These are phyloP conservation scores for Ensete ventricosum DNA, from an alignment of 176 grass and related monocot genomes.

Conservation along the genomic window DNA sequence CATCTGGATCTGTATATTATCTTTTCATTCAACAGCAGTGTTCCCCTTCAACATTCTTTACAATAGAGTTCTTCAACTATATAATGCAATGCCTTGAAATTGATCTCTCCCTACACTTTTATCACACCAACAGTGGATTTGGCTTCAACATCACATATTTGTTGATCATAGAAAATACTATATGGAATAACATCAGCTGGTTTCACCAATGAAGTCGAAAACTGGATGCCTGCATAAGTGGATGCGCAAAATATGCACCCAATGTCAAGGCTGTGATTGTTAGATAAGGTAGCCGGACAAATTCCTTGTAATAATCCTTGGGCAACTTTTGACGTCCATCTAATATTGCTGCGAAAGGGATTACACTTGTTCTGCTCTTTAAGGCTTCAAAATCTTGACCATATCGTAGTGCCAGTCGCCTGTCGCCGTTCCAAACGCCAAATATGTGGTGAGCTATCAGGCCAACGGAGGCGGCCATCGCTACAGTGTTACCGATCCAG, in stretches of 20 bases:
- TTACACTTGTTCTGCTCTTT: constrained; percentile 73
- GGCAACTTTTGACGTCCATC: constrained; percentile 81
- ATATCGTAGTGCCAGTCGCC: constrained; percentile 48
- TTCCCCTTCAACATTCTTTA: not conserved
- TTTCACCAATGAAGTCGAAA: constrained; percentile 70
- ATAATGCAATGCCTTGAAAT: not conserved
- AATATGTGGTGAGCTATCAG: constrained; percentile 80
- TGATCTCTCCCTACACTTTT: no score
- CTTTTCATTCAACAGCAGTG: not conserved
- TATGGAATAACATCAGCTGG: no score
- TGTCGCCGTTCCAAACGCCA: constrained; percentile 91
- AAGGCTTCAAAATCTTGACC: constrained; percentile 61
- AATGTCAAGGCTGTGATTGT: constrained; percentile 63
- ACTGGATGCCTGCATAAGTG: constrained; percentile 91
- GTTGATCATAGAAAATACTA: not conserved
- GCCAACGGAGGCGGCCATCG: constrained; percentile 57
- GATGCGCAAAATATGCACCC: constrained; percentile 77
- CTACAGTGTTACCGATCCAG: constrained; percentile 87
- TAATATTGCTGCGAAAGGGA: constrained; percentile 71
- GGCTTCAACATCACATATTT: not conserved
- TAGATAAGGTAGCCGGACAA: constrained; percentile 67
- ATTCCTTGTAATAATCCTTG: constrained; percentile 82
- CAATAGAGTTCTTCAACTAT: not conserved
- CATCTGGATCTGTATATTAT: not conserved
- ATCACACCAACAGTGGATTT: not conserved